Base-by-base conservation (phyloP, 495 filamentous ascomycete genomes). In the Penicillium ucsense region DNA sequence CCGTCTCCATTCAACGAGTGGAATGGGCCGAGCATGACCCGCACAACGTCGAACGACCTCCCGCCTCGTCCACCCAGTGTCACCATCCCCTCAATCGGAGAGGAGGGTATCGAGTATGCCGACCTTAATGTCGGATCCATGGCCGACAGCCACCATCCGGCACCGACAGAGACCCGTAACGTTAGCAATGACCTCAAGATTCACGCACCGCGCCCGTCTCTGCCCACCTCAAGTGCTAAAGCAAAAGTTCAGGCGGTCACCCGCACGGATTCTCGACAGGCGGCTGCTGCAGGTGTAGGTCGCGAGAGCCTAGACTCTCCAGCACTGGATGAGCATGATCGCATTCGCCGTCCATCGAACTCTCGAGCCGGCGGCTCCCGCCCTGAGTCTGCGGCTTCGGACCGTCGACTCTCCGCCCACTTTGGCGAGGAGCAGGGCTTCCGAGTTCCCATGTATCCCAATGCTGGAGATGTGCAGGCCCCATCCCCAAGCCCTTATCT, bases 401-500 rank as follows among this genome's bases (percentile, higher is more conserved):
- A 71, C 53, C 80, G 69, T 46, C 66, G 57, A 32, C 75, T 59
- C 45, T 73, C 73, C 44, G 55, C 74, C 40, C 67, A 74, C n/a
- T 53, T 71, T 45, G 80, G 81, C 8, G 82, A 86, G 12, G 87
- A 89, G 52, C 80, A 85, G 50, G 91, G 91, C 8, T 94, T 95
- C 51, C 91, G 88, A 55, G 90, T 97, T 20, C 94, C 92, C 33
- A 94, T 99, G 89, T 84, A 91, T 58, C 83, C 83, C 34, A 81
- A 94, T 67, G 90, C 89, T 35, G 92, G 92, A 38, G 92, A 97
- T 65, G 94, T 99, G 7, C 92, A 99, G 67, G 92, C 92, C 8
- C 92, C 92, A 0, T 90, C 94, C 0, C 88, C 90, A 3, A 79
- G 84, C 10, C 86, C 82, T n/a, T 68, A 66, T 42, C 51, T 71